These are phyloP conservation scores for Sideroxylon spinosum DNA, from an alignment of 179 eudicot genomes.

Conservation along the genomic window DNA sequence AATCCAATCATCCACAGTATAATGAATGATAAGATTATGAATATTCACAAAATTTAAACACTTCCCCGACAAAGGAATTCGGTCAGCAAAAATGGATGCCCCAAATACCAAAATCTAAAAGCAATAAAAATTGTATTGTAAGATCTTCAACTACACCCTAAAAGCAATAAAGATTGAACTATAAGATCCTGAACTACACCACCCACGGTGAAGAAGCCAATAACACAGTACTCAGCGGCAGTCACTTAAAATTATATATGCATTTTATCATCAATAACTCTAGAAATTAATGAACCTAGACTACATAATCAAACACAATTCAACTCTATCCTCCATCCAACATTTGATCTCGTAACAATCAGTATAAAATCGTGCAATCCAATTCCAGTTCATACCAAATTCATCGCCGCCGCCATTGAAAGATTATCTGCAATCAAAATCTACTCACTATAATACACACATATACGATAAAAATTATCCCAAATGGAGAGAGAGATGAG, in stretches of 20 bases:
- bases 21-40: not conserved
- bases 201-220: not conserved
- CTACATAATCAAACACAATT: not conserved
- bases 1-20: not conserved
- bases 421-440: not conserved
- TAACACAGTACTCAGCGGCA: not conserved
- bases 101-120: not conserved
- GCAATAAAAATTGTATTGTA: too few species aligned
- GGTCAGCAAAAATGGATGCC: not conserved
- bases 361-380: not conserved
- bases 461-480: not conserved
- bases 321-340: not conserved
- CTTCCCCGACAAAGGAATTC: not conserved
- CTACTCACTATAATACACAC: not conserved
- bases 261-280: not conserved
- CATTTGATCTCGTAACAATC: conserved; percentile 3
- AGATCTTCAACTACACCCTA: not conserved
- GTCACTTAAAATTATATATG: not conserved
- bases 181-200: conserved; percentile 5
- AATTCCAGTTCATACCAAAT: not conserved
- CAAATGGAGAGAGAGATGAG: conserved; percentile 1
- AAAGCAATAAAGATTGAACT: conserved; percentile 1
- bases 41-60: not conserved
- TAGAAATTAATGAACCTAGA: not conserved
- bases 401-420: conserved; percentile 3